Base-by-base conservation (phyloP, 805 yeast species). In the Blastobotrys peoriensis region DNA sequence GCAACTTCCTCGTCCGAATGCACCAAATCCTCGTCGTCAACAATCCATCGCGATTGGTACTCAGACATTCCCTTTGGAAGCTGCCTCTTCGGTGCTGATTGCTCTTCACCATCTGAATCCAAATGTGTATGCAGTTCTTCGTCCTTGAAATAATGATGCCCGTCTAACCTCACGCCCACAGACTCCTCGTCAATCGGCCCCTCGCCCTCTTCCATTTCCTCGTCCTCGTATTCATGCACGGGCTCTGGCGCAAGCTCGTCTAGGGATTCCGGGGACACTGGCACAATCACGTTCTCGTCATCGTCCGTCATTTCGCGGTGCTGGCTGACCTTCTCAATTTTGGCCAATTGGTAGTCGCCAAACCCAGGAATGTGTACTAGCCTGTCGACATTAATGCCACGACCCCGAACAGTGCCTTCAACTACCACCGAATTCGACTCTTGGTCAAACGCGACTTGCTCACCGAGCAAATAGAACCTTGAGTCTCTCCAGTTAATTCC, bases 401-500 rank as follows among this genome's bases (percentile, higher is more conserved):
- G 47, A 44, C 98, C 98, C 62, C 99, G 76, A 3, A 86, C 87
- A 3, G 79, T 75, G 40, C 98, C 99, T 59, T 81, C 83, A 4
- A 93, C 74, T 4, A 76, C 75, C 33, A 88, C 60, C 22, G 67
- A 57, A 33, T 48, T 44, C 23, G 58, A 55, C 8, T 52, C 46
- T 3, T 64, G 56, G 15, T 66, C 61, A 70, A 75, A 75, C 18
- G 61, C 53, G 0, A 84, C 70, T 3, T 64, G 58, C 53, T 88
- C 94, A 1, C 94, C 89, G 6, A 93, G 73, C 43, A 93, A 43
- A 66, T 88, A 93, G 5, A 96, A 91, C 59, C 98, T 73, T n/a
- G 80, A 67, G 55, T 91, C 97, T 66, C 98, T 81, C 98, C 98
- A 93, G 19, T 76, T 77, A 38, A 94, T 71, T 1, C 86, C 78